Percentiles rank a stretch among this genome's conserved stretches.
phyloP scores from a whole-genome alignment of 1,284 basidiomycete species.

The Naganishia sp. region DNA sequence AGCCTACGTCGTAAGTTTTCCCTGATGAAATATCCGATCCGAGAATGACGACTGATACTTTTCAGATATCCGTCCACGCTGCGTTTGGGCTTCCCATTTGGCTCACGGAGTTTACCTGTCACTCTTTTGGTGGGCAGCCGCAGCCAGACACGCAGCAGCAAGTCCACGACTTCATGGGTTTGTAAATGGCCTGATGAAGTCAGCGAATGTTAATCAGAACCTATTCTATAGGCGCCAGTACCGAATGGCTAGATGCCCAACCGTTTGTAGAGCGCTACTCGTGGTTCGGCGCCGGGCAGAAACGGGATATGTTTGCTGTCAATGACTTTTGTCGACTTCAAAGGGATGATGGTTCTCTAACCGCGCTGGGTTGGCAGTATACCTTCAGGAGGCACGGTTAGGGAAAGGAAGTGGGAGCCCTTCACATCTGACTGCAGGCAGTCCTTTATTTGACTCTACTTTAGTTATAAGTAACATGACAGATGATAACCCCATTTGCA shows the following conservation, averaged over 20 bases:
- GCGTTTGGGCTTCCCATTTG: conserved; percentile 4
- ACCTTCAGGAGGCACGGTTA: conserved; percentile 15
- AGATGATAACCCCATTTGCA: too few relatives aligned
- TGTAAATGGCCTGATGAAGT: too few relatives aligned
- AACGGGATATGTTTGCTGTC: conserved; percentile 18
- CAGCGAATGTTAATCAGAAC: too few relatives aligned
- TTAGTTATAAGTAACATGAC: too few relatives aligned
- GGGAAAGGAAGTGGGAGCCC: too few relatives aligned
- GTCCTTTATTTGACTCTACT: too few relatives aligned
- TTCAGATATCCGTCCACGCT: background rate
- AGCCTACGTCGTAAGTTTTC: conserved; percentile 25
- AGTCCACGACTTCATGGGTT: conserved; percentile 32
- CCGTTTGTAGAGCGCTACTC: conserved; percentile 31
- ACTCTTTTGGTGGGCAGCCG: conserved; percentile 17
- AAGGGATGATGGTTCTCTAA: conserved; percentile 24
- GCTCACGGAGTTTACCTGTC: conserved; percentile 21
- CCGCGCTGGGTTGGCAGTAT: conserved; percentile 29
- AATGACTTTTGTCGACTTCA: conserved; percentile 28
- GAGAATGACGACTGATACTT: too few relatives aligned
- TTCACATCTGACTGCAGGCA: too few relatives aligned
- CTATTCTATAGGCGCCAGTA: background rate
- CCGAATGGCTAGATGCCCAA: conserved; percentile 17
- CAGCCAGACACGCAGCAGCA: conserved; percentile 21
- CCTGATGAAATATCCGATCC: too few relatives aligned
- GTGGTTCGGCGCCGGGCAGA: conserved; percentile 30